phyloP scores from a whole-genome alignment of 169 alveolate species.

The Theileria parva region DNA sequence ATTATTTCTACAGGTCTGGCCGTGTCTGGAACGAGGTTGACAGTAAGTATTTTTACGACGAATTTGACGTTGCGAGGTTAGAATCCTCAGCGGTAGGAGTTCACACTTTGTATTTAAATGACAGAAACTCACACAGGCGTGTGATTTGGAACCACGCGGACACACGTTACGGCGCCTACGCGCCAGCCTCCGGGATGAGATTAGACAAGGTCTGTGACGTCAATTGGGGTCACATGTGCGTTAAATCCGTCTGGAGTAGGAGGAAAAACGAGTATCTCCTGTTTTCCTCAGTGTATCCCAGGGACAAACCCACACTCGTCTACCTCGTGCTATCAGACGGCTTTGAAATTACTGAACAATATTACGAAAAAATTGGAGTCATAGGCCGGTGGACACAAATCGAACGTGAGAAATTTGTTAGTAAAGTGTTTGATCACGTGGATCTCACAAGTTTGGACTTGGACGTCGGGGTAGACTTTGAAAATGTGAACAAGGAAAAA shows the following conservation, averaged over 20 bases:
- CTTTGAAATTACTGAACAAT: neutral
- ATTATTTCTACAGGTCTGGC: neutral
- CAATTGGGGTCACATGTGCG: neutral
- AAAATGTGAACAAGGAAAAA: neutral
- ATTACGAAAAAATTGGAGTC: neutral
- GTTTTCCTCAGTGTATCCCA: neutral
- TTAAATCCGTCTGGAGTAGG: neutral
- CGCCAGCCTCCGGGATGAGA: slow-evolving; percentile 1
- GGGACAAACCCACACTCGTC: neutral
- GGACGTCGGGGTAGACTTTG: neutral
- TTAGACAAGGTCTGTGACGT: neutral
- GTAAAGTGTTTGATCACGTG: neutral
- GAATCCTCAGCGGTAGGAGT: neutral
- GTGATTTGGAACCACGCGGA: neutral
- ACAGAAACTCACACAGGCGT: neutral
- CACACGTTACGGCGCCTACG: neutral
- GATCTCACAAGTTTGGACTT: too few relatives aligned
- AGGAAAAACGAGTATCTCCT: neutral
- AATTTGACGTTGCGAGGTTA: neutral
- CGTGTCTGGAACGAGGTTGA: slow-evolving; percentile 7
- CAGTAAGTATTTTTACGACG: neutral
- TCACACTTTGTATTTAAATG: neutral
- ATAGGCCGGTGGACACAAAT: neutral
- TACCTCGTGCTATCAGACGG: neutral
- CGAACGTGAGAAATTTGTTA: neutral